Evolutionary conservation across 2,329 filamentous ascomycete species (phyloP), one percentile per base, ranked within the genome.

Genomic region (Mollisia scopiformis): DNA sequence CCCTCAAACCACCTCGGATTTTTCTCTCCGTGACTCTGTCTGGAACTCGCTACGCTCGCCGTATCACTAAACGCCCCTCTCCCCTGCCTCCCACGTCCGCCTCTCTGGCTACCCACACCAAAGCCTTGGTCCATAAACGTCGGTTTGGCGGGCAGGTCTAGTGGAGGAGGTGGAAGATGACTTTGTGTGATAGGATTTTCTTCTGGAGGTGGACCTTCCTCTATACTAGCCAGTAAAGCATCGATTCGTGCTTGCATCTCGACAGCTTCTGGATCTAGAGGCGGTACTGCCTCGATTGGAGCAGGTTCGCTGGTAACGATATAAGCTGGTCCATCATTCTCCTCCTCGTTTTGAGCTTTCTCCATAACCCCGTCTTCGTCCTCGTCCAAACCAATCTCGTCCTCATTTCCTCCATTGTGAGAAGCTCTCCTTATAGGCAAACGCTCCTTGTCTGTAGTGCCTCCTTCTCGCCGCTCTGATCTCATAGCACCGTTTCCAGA

Each of bases 401-500:
- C 59, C 13, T 68, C 61, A 23, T 58, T 51, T 3, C 49, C 41
- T 43, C 30, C 47, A 43, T 21, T 56, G 21, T 54, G 52, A 39
- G 53, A 50, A 23, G n/a, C n/a, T 8, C 23, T 6, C n/a, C 71
- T 37, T 72, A 55, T 8, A 59, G 61, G 43, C 70, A 66, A 25
- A 39, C 49, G 33, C 66, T 71, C 16, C 72, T 72, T 16, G 73
- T 65, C 56, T 65, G 72, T 10, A 21, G 16, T 10, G 13, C 7
- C 39, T 43, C n/a, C n/a, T n/a, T n/a, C n/a, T n/a, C n/a, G n/a
- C n/a, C n/a, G 88, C 70, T 88, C 88, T 62, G 89, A 83, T 73
- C 61, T 55, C 35, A 33, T 39, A 21, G 55, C 49, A 13, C 37
- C 57, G 33, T 14, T 30, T 54, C 50, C 47, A 14, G 53, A 28